Conservation (phyloP, 2,329 filamentous ascomycete species). For the Aspergillus fumigatus region DNA sequence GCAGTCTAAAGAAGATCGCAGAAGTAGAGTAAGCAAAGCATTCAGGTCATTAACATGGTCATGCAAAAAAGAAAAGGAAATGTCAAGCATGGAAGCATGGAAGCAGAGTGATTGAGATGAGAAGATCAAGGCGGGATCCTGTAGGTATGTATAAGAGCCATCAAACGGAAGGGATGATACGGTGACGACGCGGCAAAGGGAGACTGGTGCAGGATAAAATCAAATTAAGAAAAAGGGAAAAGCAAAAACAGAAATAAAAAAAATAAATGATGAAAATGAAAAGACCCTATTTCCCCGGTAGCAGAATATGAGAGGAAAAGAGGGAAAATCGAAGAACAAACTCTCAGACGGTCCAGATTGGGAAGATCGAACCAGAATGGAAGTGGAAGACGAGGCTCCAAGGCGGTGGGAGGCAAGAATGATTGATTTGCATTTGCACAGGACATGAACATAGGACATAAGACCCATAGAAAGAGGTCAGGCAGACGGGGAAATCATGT, state of each 20-base stretch:
- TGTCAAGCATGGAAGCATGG: conserved; percentile 8
- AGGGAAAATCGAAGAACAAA: neutral
- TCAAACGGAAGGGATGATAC: conserved; percentile 22
- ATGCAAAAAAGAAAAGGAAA: conserved; percentile 7
- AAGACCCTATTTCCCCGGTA: neutral
- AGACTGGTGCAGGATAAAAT: conserved; percentile 3
- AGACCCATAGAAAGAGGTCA: conserved; percentile 20
- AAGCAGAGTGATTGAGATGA: neutral
- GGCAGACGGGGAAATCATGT: conserved; percentile 20
- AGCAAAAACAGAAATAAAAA: neutral
- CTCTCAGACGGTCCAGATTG: neutral
- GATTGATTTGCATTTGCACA: neutral
- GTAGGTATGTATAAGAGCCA: conserved; percentile 20
- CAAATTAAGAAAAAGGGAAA: neutral
- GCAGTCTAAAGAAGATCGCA: conserved; percentile 13
- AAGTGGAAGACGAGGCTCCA: conserved; percentile 20
- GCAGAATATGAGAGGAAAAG: conserved; percentile 3
- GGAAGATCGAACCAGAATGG: conserved; percentile 6
- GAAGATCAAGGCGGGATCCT: conserved; percentile 1
- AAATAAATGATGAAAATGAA: neutral
- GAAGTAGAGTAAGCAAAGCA: conserved; percentile 8
- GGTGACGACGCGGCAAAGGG: conserved; percentile 26
- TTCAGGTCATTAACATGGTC: conserved; percentile 17
- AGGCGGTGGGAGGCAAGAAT: conserved; percentile 17
- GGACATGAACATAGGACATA: neutral